These are phyloP conservation scores for Tanacetum coccineum DNA, from an alignment of 129 eudicot genomes.

Conservation along the genomic window DNA sequence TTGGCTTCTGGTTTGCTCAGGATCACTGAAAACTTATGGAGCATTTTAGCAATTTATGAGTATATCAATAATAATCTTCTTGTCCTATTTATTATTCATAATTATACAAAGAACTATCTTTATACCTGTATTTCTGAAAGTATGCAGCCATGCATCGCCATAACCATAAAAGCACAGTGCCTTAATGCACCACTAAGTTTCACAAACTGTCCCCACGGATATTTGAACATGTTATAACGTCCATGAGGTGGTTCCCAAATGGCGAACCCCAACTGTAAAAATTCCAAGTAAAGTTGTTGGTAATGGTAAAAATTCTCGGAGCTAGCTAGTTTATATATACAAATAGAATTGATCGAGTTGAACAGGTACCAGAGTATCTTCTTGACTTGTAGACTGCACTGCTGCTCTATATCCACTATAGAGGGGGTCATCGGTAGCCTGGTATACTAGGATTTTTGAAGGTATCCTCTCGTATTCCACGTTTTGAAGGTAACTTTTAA, in stretches of 20 bases:
- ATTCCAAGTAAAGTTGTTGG: neutral
- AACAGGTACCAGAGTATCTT: slow-evolving; percentile 63
- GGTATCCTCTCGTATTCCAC: slow-evolving; percentile 72
- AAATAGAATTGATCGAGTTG: neutral
- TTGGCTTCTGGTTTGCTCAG: too few species aligned
- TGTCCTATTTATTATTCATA: too few species aligned
- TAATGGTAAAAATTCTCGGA: neutral
- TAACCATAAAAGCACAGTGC: slow-evolving; percentile 89
- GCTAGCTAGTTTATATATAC: neutral
- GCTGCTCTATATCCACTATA: slow-evolving; percentile 82
- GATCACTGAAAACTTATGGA: too few species aligned
- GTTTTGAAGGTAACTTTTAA: slow-evolving; percentile 53
- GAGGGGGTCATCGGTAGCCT: slow-evolving; percentile 75
- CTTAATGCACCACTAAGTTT: slow-evolving; percentile 86
- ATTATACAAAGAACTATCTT: too few species aligned
- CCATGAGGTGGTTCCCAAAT: slow-evolving; percentile 97
- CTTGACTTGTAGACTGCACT: slow-evolving; percentile 73
- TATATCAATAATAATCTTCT: too few species aligned
- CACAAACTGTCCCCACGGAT: slow-evolving; percentile 76
- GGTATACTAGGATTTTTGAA: slow-evolving; percentile 74
- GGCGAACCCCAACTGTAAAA: slow-evolving; percentile 65
- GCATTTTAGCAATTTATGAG: too few species aligned
- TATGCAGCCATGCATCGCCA: slow-evolving; percentile 91
- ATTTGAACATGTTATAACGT: slow-evolving; percentile 58
- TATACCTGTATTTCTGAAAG: slow-evolving; percentile 90